These are phyloP conservation scores for Trichosporon sp. DNA, from an alignment of 1,284 basidiomycete genomes.

Conservation along the genomic window DNA sequence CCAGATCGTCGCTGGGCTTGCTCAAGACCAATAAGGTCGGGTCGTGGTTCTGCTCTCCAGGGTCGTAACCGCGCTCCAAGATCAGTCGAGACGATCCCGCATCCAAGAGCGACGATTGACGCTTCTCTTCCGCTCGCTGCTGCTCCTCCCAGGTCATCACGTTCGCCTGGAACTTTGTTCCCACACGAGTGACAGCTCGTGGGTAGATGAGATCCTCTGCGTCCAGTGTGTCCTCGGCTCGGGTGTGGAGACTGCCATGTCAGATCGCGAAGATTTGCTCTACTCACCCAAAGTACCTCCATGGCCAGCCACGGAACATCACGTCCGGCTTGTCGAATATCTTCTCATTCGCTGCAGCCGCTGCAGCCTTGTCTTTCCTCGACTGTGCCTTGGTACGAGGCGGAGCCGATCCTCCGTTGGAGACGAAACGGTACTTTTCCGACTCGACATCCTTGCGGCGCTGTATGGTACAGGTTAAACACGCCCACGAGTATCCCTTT, in stretches of 20 bases:
- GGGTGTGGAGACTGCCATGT: constrained; percentile 67
- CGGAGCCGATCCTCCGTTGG: constrained; percentile 44
- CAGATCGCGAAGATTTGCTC: constrained; percentile 3
- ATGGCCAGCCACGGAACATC: constrained; percentile 67
- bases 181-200: constrained; percentile 77
- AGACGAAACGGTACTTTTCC: constrained; percentile 59
- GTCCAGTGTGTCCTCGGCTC: constrained; percentile 86
- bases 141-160: constrained; percentile 46
- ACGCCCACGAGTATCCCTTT: constrained; percentile 96
- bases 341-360: not conserved
- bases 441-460: constrained; percentile 80
- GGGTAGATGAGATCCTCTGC: constrained; percentile 93
- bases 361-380: constrained; percentile 58
- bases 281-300: constrained; percentile 88
- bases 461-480: constrained; percentile 79
- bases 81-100: constrained; percentile 30
- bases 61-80: constrained; percentile 37
- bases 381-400: constrained; percentile 55
- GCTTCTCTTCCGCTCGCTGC: constrained; percentile 23
- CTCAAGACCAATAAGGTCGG: constrained; percentile 29
- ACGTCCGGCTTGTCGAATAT: constrained; percentile 68
- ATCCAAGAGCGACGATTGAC: constrained; percentile 16
- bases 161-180: constrained; percentile 74
- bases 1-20: constrained; percentile 33
- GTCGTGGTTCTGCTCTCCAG: constrained; percentile 35